Base-by-base conservation (phyloP, 805 yeast genomes). In the Saturnispora kantuleensis region DNA sequence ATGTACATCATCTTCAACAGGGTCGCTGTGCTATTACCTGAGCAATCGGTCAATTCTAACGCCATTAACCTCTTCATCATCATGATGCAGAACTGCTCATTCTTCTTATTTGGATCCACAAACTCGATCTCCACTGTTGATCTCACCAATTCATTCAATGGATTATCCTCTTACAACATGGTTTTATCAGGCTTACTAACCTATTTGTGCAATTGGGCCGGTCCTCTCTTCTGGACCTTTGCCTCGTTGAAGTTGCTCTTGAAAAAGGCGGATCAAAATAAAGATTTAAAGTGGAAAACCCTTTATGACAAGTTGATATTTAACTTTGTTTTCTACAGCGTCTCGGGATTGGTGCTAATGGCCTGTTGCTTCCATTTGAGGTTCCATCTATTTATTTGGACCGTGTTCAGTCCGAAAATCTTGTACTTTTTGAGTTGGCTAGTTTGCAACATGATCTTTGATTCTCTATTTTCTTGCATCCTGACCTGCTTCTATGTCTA, bases 311-410 rank as follows among this genome's bases (percentile, higher is more conserved):
- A 66, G 46, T 47, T 65, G 12, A 43, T 67, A n/a, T 55, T 66
- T 18, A 60, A 65, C 16, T 60, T 78, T 31, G 56, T 72, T 1
- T 84, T 81, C 55, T 84, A 83, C 58, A 65, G 81, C 2, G 50
- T 80, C 1, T 67, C 79, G 9, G 81, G 84, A 1, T 53, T 75
- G 2, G 73, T 74, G 37, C 70, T 87, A 41, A 58, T 84, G 36
- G 64, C 67, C 0, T 81, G 96, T 11, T 93, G 97, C 59, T 71
- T 73, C 41, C 68, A 74, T 16, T 70, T 89, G 52, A 70, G 95
- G 52, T 84, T 81, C 56, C 98, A 93, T 60, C 68, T 93, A 46
- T 93, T 93, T 59, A 84, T 93, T 9, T 93, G 98, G 98, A 89
- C 97, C 2, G 98, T 93, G 7, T 93, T 93, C 65, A 84, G 95